Percentiles rank a stretch among this genome's conserved stretches.
Evolutionary conservation across 2,329 filamentous ascomycete species (phyloP).

Genomic region (Magnaporthiopsis poae): DNA sequence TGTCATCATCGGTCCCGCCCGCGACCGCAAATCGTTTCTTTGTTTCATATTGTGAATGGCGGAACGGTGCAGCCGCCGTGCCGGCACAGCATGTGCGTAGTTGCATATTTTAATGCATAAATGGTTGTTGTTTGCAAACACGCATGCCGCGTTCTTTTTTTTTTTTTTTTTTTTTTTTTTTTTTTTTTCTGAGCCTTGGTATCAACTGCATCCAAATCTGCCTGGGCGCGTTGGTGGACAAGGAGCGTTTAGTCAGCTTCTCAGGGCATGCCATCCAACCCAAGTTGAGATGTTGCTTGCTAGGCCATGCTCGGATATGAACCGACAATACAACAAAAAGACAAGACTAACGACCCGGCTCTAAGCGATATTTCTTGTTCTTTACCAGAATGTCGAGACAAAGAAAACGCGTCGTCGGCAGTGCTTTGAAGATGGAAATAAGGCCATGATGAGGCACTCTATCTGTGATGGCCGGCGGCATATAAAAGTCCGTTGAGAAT

Average conservation of each 20-base stretch:
- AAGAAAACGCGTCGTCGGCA: background rate
- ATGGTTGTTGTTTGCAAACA: background rate
- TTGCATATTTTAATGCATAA: background rate
- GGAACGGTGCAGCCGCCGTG: background rate
- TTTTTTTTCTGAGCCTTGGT: no score
- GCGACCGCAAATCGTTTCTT: background rate
- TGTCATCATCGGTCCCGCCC: constrained; percentile 1
- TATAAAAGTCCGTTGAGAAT: background rate
- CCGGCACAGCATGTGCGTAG: background rate
- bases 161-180: background rate
- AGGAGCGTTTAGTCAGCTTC: no score
- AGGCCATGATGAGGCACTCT: background rate
- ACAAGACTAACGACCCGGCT: background rate
- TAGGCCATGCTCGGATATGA: no score
- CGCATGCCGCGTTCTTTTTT: background rate
- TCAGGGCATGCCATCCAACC: no score
- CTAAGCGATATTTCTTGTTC: background rate
- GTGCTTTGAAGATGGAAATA: background rate
- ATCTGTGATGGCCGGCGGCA: background rate
- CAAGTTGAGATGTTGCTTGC: no score
- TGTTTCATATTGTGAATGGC: background rate
- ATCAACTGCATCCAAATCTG: no score
- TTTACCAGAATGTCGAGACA: background rate
- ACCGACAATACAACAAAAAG: background rate
- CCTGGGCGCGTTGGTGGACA: no score